Evolutionary conservation across 83 land plant species (phyloP).

Genomic region (Diphasiastrum complanatum): DNA sequence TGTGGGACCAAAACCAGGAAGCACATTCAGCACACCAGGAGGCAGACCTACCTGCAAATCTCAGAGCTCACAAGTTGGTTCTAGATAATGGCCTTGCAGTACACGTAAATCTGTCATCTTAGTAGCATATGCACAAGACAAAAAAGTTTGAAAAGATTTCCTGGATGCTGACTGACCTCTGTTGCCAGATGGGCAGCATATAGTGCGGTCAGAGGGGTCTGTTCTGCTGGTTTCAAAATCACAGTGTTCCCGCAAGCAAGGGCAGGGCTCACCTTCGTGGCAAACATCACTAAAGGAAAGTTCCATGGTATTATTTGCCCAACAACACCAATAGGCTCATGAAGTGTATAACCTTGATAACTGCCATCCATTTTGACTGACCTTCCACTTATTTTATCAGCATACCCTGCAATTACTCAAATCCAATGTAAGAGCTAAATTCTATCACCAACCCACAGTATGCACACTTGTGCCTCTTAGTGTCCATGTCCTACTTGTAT

Average conservation of each 20-base stretch:
- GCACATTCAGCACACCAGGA: conserved; percentile 11
- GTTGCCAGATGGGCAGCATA: conserved; percentile 55
- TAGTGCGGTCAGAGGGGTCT: conserved; percentile 67
- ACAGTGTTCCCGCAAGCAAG: conserved; percentile 70
- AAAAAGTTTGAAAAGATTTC: neutral
- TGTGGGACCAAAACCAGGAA: conserved; percentile 5
- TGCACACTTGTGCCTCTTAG: neutral
- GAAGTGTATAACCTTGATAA: conserved; percentile 40
- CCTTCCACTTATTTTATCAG: conserved; percentile 32
- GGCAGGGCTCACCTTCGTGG: conserved; percentile 48
- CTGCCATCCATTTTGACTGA: conserved; percentile 38
- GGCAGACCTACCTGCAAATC: conserved; percentile 10
- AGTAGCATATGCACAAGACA: neutral
- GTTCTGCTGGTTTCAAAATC: conserved; percentile 66
- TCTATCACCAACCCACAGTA: neutral
- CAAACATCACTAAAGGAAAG: conserved; percentile 47
- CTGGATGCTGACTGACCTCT: conserved; percentile 30
- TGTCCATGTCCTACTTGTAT: too few species aligned
- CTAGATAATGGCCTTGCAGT: neutral
- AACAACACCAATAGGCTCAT: conserved; percentile 67
- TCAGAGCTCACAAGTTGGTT: too few species aligned
- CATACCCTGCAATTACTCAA: conserved; percentile 7
- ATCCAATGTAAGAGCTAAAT: neutral
- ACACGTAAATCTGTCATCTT: neutral
- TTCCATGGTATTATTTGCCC: conserved; percentile 80